Base-by-base conservation (phyloP, 1,284 basidiomycete species). In the Moesziomyces sp. region DNA sequence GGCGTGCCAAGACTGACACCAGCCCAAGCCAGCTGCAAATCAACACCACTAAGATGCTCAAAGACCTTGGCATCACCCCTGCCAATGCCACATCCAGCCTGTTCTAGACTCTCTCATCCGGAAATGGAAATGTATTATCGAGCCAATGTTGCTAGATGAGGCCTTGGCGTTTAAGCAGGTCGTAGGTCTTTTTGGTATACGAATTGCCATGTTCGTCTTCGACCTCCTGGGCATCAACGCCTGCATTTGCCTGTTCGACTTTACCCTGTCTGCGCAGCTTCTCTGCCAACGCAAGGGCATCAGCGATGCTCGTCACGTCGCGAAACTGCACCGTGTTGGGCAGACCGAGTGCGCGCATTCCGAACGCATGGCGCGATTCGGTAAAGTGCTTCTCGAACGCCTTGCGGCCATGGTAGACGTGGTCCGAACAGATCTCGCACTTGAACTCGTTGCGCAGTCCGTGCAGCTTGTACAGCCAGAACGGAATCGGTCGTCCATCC, bases 261-360 rank as follows among this genome's bases (percentile, higher is more conserved):
- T 74, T 78, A 5, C 75, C 71, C 58, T 79, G 78, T 55, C 61
- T 71, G 50, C 80, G 65, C 47, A 83, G 54, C 54, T 81, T 83
- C 18, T 83, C 82, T 2, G 79, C 78, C 28, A 83, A 51, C 48
- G 94, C 90, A 65, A 98, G 89, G 0, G 95, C 97, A 86, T 99
- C 97, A 78, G 94, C 92, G 74, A 99, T 99, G 54, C 91, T 89
- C 21, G 95, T 99, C 71, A 99, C 97, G 85, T 97, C 96, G 80
- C 97, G 93, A 87, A 99, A 99, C 86, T 99, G 97, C 84, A 96
- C 96, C 1, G 95, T 97, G 79, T 98, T 99, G 1, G 97, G 97
- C 71, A 99, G 87, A 18, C 97, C 97, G 30, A 99, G 88, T 5
- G 97, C 96, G 44, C 94, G 91, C 94, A 99, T 97, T 30, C 96